phyloP scores from a whole-genome alignment of 2,329 filamentous ascomycete genomes.

The Monascus ruber region DNA sequence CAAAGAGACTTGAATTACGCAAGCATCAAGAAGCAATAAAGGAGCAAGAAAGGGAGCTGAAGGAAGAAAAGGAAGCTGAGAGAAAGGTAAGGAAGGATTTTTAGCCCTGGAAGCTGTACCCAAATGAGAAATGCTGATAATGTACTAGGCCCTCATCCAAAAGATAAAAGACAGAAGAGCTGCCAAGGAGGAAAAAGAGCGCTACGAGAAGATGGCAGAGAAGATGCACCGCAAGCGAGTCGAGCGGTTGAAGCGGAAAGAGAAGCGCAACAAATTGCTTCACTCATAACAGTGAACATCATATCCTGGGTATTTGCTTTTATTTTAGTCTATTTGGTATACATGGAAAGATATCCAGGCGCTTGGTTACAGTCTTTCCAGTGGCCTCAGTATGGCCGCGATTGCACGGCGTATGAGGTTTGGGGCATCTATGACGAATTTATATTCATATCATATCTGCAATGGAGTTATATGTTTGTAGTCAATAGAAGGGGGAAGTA shows the following conservation, averaged over 20 bases:
- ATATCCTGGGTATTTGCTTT: conserved; percentile 1
- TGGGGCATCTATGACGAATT: too few relatives aligned
- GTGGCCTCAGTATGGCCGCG: too few relatives aligned
- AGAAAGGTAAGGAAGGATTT: conserved; percentile 53
- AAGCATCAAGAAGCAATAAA: conserved; percentile 65
- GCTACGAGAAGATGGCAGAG: conserved; percentile 87
- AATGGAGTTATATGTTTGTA: too few relatives aligned
- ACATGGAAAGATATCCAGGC: neutral
- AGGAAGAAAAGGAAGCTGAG: conserved; percentile 86
- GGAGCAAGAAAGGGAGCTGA: conserved; percentile 89
- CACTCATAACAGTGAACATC: conserved; percentile 24
- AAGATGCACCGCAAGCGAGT: conserved; percentile 97
- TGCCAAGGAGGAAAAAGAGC: conserved; percentile 83
- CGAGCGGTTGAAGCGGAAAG: conserved; percentile 82
- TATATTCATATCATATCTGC: too few relatives aligned
- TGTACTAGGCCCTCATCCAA: conserved; percentile 56
- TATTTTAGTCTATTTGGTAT: neutral
- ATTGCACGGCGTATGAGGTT: too few relatives aligned
- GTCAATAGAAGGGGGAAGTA: too few relatives aligned
- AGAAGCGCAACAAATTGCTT: conserved; percentile 65
- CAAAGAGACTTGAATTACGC: conserved; percentile 61
- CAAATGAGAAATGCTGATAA: neutral
- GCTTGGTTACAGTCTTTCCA: neutral
- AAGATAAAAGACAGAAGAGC: conserved; percentile 74
- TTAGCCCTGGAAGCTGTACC: neutral